These are phyloP conservation scores for Eragrostis nindensis DNA, from an alignment of 176 grass and related monocot genomes.

Conservation along the genomic window DNA sequence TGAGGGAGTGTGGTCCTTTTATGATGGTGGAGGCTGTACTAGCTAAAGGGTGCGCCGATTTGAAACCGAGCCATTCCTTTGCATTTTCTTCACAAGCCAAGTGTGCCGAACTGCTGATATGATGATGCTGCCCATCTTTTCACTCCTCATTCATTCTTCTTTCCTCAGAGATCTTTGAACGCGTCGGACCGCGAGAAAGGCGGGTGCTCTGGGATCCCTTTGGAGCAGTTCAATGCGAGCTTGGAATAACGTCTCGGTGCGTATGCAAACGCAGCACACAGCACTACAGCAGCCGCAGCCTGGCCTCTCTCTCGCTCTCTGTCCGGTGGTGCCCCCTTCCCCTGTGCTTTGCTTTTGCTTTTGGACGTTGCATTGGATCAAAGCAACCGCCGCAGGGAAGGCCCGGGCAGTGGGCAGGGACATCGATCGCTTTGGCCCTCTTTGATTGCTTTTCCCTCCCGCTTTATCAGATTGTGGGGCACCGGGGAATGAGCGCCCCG, in stretches of 20 bases:
- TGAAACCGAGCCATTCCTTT: slow-evolving; percentile 39
- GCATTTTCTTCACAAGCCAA: slow-evolving; percentile 25
- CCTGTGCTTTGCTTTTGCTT: slow-evolving; percentile 52
- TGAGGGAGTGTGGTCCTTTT: slow-evolving; percentile 51
- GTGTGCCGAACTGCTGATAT: slow-evolving; percentile 29
- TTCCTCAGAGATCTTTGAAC: slow-evolving; percentile 74
- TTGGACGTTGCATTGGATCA: slow-evolving; percentile 86
- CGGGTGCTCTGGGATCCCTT: slow-evolving; percentile 60
- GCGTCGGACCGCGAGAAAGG: slow-evolving; percentile 93
- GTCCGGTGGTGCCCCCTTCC: not conserved
- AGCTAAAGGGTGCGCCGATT: slow-evolving; percentile 18
- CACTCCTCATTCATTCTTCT: slow-evolving; percentile 32
- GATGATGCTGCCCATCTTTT: slow-evolving; percentile 46
- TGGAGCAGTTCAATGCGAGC: slow-evolving; percentile 55
- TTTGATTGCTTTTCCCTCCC: slow-evolving; percentile 53
- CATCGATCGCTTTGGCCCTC: slow-evolving; percentile 49
- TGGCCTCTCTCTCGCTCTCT: not conserved
- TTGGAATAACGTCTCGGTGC: slow-evolving; percentile 29
- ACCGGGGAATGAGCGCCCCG: slow-evolving; percentile 46
- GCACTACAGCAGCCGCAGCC: not conserved
- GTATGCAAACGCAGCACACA: not conserved
- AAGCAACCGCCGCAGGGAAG: slow-evolving; percentile 47
- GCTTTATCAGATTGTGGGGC: slow-evolving; percentile 57
- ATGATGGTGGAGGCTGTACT: slow-evolving; percentile 30
- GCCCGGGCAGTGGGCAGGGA: not conserved